These are phyloP conservation scores for Rhizomucor miehei DNA, from an alignment of 371 early-diverging fungal genomes.

Conservation along the genomic window DNA sequence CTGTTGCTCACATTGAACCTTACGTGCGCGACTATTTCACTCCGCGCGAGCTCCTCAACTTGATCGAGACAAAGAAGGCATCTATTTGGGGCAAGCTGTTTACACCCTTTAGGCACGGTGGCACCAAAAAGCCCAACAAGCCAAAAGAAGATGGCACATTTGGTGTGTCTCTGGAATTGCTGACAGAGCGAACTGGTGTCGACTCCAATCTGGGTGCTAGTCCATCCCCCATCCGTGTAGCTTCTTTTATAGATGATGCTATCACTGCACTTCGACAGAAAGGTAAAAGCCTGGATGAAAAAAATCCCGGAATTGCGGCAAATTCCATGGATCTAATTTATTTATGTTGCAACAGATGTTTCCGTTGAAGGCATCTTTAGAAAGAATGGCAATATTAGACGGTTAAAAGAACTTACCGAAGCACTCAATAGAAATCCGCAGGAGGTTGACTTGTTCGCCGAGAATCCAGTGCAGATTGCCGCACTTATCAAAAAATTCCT, in stretches of 20 bases:
- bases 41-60: slow-evolving; percentile 63
- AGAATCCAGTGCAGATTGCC: slow-evolving; percentile 89
- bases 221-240: slow-evolving; percentile 73
- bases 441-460: slow-evolving; percentile 65
- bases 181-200: slow-evolving; percentile 68
- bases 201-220: slow-evolving; percentile 81
- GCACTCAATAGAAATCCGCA: slow-evolving; percentile 76
- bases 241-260: slow-evolving; percentile 82
- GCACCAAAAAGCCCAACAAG: slow-evolving; percentile 45
- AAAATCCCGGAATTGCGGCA: too few species aligned
- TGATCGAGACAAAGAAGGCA: slow-evolving; percentile 69
- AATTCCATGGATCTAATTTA: neutral
- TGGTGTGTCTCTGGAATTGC: slow-evolving; percentile 42
- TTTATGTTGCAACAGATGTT: slow-evolving; percentile 59
- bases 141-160: slow-evolving; percentile 59
- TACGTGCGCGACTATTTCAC: slow-evolving; percentile 65
- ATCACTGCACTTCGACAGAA: slow-evolving; percentile 76
- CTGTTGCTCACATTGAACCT: slow-evolving; percentile 74
- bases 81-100: slow-evolving; percentile 77
- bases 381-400: slow-evolving; percentile 94
- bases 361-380: slow-evolving; percentile 94
- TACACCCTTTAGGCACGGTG: slow-evolving; percentile 53
- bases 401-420: slow-evolving; percentile 81
- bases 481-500: slow-evolving; percentile 94
- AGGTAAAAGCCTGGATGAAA: slow-evolving; percentile 30